Base-by-base conservation (phyloP, 140 eudicot genomes). In the Flaveria floridana region DNA sequence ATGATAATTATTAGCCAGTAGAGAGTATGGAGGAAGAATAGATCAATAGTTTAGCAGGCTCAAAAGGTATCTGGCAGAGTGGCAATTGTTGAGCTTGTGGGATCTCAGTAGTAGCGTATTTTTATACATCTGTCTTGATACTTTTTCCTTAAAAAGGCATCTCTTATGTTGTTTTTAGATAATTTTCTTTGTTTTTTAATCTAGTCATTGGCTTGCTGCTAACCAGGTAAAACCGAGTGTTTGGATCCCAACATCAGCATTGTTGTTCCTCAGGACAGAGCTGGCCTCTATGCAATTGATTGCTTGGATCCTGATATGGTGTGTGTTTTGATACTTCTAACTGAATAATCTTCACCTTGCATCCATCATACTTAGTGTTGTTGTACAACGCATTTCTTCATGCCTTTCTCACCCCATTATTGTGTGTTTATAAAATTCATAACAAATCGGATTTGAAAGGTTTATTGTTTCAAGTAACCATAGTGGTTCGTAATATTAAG, bases 241-340 rank as follows among this genome's bases (percentile, higher is more conserved):
- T 80, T 95, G 78, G 94, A 95, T 79, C 82, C 86, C 48, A 87
- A 89, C 58, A 84, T 91, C 41, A 82, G 78, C 68, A 86, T 95
- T 74, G 86, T 81, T 76, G 95, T 88, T 58, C 99, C 99, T 20
- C 80, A 91, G 63, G 99, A 95, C 57, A 85, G 99, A 82, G 79
- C 84, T 69, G 99, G 99, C 26, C 84, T 95, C 25, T 83, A 87
- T 87, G 99, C 99, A 39, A 88, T 95, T 80, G 99, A 95, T 82
- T 78, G 80, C 55, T 82, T 95, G 87, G 99, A 95, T 84, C 99
- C 99, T 48, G 91, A 89, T 82, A 80, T 95, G 99, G 99, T 94
- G 72, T 9, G 78, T 73, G 16, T 63, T 53, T 42, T 6, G 15
- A n/a, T 41, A 9, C 68, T 52, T 72, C 12, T 48, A 57, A 26